phyloP scores from a whole-genome alignment of 2,329 filamentous ascomycete species.

The Talaromyces sp. region DNA sequence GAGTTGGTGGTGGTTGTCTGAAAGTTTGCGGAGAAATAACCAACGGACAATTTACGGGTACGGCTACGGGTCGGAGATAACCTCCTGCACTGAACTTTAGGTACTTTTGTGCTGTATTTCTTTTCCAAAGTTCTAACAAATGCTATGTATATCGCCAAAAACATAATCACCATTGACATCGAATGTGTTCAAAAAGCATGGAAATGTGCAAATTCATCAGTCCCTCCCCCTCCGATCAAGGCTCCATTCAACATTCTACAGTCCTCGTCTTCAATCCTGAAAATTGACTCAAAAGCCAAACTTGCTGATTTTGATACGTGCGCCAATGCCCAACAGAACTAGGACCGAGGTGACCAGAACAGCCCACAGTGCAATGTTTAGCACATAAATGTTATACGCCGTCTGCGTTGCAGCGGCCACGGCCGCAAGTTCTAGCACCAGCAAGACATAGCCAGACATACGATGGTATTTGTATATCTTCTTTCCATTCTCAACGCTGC shows the following conservation, averaged over 20 bases:
- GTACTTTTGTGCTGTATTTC: neutral
- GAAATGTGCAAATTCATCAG: neutral
- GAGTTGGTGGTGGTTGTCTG: neutral
- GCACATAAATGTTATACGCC: conserved; percentile 65
- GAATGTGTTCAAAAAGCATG: neutral
- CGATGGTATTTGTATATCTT: conserved; percentile 88
- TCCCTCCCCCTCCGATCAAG: neutral
- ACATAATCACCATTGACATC: neutral
- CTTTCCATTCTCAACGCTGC: conserved; percentile 76
- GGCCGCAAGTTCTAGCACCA: conserved; percentile 70
- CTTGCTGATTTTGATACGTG: conserved; percentile 80
- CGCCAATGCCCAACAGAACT: conserved; percentile 68
- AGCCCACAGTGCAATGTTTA: conserved; percentile 75
- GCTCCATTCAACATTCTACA: neutral
- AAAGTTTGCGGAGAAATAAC: conserved; percentile 4
- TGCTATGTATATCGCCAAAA: neutral
- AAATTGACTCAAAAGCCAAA: conserved; percentile 53
- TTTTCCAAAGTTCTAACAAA: neutral
- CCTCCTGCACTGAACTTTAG: neutral
- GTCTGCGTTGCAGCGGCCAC: conserved; percentile 75
- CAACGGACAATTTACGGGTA: neutral
- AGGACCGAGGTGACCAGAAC: conserved; percentile 65
- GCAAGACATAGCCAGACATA: conserved; percentile 68
- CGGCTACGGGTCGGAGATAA: neutral
- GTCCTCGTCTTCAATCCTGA: neutral